Base-by-base conservation (phyloP, 768 basidiomycete genomes). In the Russula compacta region DNA sequence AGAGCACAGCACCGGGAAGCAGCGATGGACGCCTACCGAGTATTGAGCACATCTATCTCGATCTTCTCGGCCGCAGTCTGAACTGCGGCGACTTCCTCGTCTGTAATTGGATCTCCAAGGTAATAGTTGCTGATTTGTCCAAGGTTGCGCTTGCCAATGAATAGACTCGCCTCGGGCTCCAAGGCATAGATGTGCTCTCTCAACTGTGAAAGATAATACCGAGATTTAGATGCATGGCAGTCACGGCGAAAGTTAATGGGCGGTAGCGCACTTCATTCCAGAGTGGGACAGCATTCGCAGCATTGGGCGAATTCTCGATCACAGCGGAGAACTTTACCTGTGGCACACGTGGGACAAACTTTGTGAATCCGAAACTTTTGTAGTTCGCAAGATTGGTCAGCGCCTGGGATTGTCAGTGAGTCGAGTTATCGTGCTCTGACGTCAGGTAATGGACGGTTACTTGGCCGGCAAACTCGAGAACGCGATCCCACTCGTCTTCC, bases 41-140 rank as follows among this genome's bases (percentile, higher is more conserved):
- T 94, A 70, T 93, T 93, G 60, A 92, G 70, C 10, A 90, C 79
- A 63, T 89, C 86, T 52, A 94, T 71, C n/a, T 79, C 82, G 33
- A 87, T 76, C 62, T 82, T 82, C 72, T 94, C 92, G 3, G 88
- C 85, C 1, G 84, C 84, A 8, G 75, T 76, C 70, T 93, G 92
- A 24, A 94, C 81, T 1, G 79, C 78, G 24, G 83, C 82, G 6
- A 92, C 89, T 69, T 93, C 92, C 0, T 83, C 82, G 61, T 92
- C 87, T n/a, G 80, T 78, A 21, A 87, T 82, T 10, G 79, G 70
- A 61, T 87, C 79, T 0, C 89, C 90, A 32, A 86, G 82, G 69
- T 95, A 95, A 72, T 94, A 95, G 70, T 92, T 90, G 35, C 86
- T 89, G 55, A 90, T 70, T 61, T 93, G 89, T 0, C 92, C 92